Base-by-base conservation (phyloP, 352 stramenopile genomes). In the Phytopythium mirpurense region DNA sequence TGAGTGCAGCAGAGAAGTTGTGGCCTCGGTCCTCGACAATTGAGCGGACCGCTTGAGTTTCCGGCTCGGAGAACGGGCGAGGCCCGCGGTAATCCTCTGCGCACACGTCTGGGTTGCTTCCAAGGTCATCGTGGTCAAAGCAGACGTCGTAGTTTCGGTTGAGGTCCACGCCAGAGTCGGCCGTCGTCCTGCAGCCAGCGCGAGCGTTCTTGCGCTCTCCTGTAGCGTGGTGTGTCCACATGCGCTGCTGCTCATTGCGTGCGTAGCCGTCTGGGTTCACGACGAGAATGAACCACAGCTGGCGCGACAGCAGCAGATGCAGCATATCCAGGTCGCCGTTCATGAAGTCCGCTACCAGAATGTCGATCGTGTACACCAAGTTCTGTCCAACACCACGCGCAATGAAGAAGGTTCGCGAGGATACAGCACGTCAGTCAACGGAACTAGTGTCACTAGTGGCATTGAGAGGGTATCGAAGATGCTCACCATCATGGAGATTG, bases 71-170 rank as follows among this genome's bases (percentile, higher is more conserved):
- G 48, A 94, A 94, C 5, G 84, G 63, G 26, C 40, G 62, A 3
- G 70, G 58, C 0, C 84, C 84, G 12, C 80, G 76, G 51, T 82
- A 94, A 26, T 94, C 84, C 49, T 94, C 84, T 10, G 68, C 75
- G 49, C 84, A 94, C 6, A 71, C 68, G 0, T 86, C 43, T 10
- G 66, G 78, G 56, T 70, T 89, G 58, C 81, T 92, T 5, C 84
- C 84, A 5, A 80, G 65, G 16, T 53, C 54, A 43, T 94, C 82
- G 31, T 70, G 57, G 14, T 54, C 60, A 48, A 92, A 94, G 53
- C 84, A 94, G 10, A 84, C 68, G 51, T 90, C 82, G 53, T 94
- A 94, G 55, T 94, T 94, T 18, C 84, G 82, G 38, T 94, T 94
- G 27, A 94, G 61, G 42, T 94, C 84, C 14, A 94, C 82, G 9